A percentile compares a stretch with the other conserved stretches of the same genome.
Evolutionary conservation across 2,329 filamentous ascomycete genomes (phyloP).

Genomic region (Cryphonectria japonica): DNA sequence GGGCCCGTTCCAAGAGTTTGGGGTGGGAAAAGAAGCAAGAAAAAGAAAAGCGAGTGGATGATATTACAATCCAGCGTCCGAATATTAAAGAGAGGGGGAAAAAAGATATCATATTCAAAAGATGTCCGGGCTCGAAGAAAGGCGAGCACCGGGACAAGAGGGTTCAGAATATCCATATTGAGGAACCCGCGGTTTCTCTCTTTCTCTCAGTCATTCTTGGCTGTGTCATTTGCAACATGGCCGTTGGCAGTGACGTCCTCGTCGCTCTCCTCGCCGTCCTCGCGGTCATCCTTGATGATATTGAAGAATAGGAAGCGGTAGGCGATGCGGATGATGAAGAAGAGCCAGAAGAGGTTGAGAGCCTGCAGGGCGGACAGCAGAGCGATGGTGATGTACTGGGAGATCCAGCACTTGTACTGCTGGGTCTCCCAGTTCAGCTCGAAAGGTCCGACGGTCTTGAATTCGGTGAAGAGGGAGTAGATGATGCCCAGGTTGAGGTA

Average conservation of each 20-base stretch:
- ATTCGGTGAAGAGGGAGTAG: constrained; percentile 74
- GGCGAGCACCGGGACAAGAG: background rate
- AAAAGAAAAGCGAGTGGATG: constrained; percentile 16
- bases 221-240: constrained; percentile 31
- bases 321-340: constrained; percentile 74
- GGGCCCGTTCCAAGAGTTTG: background rate
- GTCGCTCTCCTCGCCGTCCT: constrained; percentile 68
- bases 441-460: constrained; percentile 74
- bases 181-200: background rate
- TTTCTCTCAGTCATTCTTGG: constrained; percentile 27
- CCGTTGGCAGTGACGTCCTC: constrained; percentile 46
- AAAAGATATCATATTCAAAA: background rate
- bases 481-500: constrained; percentile 80
- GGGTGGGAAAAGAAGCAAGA: background rate
- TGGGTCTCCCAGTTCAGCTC: constrained; percentile 75
- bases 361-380: constrained; percentile 72
- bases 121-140: background rate
- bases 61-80: constrained; percentile 22
- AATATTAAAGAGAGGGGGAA: background rate
- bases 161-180: background rate
- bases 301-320: constrained; percentile 69
- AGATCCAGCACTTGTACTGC: constrained; percentile 77
- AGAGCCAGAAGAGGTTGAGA: constrained; percentile 82
- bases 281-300: constrained; percentile 70
- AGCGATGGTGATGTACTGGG: constrained; percentile 67